These are phyloP conservation scores for Mixia osmundae DNA, from an alignment of 1,284 basidiomycete genomes.

Conservation along the genomic window DNA sequence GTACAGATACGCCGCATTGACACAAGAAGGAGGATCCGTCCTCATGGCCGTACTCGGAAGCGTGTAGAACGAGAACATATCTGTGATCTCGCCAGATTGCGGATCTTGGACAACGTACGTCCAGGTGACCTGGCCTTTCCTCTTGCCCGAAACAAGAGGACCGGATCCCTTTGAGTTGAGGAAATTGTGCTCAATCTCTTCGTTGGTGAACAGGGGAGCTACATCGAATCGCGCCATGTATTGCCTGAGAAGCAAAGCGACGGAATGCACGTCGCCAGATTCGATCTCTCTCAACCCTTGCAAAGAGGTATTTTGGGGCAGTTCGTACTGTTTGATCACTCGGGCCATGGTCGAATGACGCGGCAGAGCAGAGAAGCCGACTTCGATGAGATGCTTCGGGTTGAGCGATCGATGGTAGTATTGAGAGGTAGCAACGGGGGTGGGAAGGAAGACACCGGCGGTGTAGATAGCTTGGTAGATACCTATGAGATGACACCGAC, in stretches of 20 bases:
- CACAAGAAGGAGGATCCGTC: slow-evolving; percentile 26
- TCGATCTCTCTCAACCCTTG: slow-evolving; percentile 78
- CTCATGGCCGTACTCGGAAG: slow-evolving; percentile 75
- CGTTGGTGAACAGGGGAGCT: slow-evolving; percentile 47
- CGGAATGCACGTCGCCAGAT: slow-evolving; percentile 45
- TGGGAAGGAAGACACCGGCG: slow-evolving; percentile 68
- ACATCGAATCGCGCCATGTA: slow-evolving; percentile 77
- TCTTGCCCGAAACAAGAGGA: slow-evolving; percentile 25
- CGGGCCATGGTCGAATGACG: slow-evolving; percentile 63
- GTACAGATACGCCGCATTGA: slow-evolving; percentile 80
- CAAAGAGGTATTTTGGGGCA: slow-evolving; percentile 29
- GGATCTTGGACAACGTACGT: slow-evolving; percentile 83
- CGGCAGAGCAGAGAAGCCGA: slow-evolving; percentile 69
- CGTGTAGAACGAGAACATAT: slow-evolving; percentile 91
- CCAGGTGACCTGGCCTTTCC: slow-evolving; percentile 54
- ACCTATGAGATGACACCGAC: slow-evolving; percentile 67
- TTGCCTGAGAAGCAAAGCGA: slow-evolving; percentile 45
- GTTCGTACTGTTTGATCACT: slow-evolving; percentile 48
- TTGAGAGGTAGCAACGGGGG: slow-evolving; percentile 62
- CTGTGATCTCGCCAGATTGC: slow-evolving; percentile 58
- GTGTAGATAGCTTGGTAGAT: slow-evolving; percentile 98
- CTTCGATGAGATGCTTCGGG: slow-evolving; percentile 71
- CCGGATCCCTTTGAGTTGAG: slow-evolving; percentile 57
- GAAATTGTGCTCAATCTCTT: slow-evolving; percentile 71
- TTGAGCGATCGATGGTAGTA: slow-evolving; percentile 89